Conservation (phyloP, 257 asterid genomes). For the Capsicum rhomboideum region DNA sequence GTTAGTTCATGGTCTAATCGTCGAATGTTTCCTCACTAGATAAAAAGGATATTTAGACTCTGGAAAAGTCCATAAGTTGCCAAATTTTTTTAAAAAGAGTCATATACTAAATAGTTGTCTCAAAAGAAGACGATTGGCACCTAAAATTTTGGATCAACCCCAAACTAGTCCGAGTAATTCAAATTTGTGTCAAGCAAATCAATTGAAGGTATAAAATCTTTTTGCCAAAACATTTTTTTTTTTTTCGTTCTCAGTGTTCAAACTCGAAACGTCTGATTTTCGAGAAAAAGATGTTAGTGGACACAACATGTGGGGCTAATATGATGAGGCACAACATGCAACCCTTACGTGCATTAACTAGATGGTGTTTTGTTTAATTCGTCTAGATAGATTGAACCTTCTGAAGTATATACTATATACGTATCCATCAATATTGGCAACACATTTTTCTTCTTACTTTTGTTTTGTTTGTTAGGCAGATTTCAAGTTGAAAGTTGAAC, state of each 20-base stretch:
- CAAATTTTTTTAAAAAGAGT: too few relatives aligned
- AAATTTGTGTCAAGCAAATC: background rate
- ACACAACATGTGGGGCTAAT: background rate
- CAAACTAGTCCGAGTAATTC: background rate
- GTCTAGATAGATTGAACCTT: constrained; percentile 5
- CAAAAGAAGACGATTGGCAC: background rate
- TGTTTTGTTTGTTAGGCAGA: background rate
- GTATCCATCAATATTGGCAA: background rate
- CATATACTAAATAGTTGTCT: background rate
- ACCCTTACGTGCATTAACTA: background rate
- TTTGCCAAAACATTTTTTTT: background rate
- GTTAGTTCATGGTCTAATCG: background rate
- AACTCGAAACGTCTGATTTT: background rate
- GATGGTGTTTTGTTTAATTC: background rate
- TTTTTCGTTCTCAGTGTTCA: background rate
- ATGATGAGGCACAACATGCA: background rate
- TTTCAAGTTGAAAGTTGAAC: background rate
- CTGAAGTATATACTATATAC: background rate
- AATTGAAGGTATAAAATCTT: background rate
- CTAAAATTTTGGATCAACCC: background rate
- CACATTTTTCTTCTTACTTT: background rate
- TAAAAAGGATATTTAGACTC: background rate
- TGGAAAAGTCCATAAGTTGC: background rate
- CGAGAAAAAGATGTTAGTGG: background rate
- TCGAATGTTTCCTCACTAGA: background rate